Percentiles rank a stretch among this genome's conserved stretches.
Evolutionary conservation across 257 asterid species (phyloP).

Genomic region (Solanum gracilifrons): DNA sequence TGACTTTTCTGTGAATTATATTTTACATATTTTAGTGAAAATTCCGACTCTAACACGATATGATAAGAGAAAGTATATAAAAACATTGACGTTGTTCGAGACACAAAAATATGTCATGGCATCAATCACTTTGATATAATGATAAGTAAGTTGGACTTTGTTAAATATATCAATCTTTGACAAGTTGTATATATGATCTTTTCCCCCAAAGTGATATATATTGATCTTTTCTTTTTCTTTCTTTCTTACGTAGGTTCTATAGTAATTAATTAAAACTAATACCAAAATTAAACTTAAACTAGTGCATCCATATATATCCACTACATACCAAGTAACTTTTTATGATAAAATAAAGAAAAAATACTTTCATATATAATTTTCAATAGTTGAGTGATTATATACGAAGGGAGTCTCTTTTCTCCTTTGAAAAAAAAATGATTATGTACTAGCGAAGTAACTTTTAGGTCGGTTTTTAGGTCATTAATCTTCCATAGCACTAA

Average conservation of each 20-base stretch:
- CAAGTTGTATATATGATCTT: background rate
- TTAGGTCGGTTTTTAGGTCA: background rate
- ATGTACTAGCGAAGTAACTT: background rate
- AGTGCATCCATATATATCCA: background rate
- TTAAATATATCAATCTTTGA: background rate
- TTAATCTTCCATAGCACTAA: background rate
- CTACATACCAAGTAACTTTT: background rate
- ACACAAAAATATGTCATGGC: background rate
- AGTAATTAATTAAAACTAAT: background rate
- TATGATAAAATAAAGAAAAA: background rate
- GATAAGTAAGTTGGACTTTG: background rate
- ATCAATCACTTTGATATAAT: background rate
- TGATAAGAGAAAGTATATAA: background rate
- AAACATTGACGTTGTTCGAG: background rate
- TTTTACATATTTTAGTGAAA: background rate
- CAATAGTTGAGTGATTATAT: background rate
- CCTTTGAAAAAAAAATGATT: background rate
- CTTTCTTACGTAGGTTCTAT: background rate
- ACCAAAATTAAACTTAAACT: background rate
- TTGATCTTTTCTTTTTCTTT: background rate
- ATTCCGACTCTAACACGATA: rapidly evolving
- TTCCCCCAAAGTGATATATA: background rate
- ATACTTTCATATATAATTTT: background rate
- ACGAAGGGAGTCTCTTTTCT: background rate
- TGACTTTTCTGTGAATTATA: background rate